phyloP scores from a whole-genome alignment of 768 basidiomycete genomes.

The Rhizopogon vulgaris region DNA sequence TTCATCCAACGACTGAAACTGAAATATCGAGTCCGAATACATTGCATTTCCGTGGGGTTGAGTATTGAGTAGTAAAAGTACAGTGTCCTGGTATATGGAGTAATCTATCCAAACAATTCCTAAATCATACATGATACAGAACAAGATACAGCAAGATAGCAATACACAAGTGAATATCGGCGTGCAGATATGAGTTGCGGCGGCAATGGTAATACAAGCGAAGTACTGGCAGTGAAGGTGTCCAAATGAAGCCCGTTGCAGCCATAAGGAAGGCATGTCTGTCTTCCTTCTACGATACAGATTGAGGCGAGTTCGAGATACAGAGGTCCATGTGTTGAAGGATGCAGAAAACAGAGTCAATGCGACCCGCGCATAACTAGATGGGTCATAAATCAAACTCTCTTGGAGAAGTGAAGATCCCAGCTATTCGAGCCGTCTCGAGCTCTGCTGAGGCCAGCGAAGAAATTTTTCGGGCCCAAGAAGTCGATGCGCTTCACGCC shows the following conservation, averaged over 20 bases:
- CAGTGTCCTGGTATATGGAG: not conserved
- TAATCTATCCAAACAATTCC: not conserved
- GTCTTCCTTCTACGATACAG: no score
- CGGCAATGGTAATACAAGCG: not conserved
- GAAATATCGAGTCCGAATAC: not conserved
- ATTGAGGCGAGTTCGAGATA: not conserved
- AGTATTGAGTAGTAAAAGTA: not conserved
- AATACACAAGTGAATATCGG: not conserved
- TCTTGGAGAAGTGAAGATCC: constrained; percentile 20
- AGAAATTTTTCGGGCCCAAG: constrained; percentile 25
- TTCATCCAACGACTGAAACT: no score
- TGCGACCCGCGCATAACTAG: not conserved
- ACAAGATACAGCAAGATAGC: not conserved
- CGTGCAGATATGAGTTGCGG: not conserved
- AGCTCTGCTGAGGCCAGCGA: constrained; percentile 24
- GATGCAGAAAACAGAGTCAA: not conserved
- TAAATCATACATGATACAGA: not conserved
- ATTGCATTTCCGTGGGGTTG: not conserved
- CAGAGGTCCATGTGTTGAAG: not conserved
- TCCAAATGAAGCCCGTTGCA: not conserved
- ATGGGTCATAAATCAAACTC: constrained; percentile 9
- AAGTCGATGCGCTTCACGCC: constrained; percentile 36
- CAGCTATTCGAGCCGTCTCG: constrained; percentile 22
- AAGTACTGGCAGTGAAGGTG: not conserved
- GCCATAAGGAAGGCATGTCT: no score